Conservation (phyloP, 2,329 filamentous ascomycete genomes). For the Aspergillus puulaauensis region DNA sequence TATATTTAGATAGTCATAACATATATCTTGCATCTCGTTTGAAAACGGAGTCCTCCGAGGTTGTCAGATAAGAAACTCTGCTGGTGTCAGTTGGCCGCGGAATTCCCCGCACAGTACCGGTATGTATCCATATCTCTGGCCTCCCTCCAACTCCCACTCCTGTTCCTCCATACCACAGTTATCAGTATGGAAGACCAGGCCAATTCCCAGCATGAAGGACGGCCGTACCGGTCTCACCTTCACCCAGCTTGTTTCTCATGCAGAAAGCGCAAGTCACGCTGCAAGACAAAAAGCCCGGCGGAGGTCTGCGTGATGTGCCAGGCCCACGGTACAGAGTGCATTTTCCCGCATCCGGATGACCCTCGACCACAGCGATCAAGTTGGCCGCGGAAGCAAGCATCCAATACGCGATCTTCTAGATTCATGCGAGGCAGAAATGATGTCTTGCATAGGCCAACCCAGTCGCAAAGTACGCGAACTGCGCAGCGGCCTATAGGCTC, state of each 20-base stretch:
- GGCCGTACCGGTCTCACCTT: constrained; percentile 57
- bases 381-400: neutral
- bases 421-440: neutral
- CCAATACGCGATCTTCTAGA: neutral
- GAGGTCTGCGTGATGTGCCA: constrained; percentile 52
- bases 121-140: neutral
- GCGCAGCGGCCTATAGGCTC: neutral
- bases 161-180: neutral
- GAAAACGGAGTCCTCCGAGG: neutral
- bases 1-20: neutral
- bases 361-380: neutral
- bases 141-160: neutral
- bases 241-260: constrained; percentile 56
- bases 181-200: neutral
- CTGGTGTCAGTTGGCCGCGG: neutral
- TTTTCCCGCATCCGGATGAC: constrained; percentile 38
- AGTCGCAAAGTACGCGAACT: neutral
- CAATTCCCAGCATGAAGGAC: constrained; percentile 19
- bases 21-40: neutral
- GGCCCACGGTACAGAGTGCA: constrained; percentile 51
- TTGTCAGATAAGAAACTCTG: neutral
- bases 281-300: constrained; percentile 47
- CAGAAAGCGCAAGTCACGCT: constrained; percentile 55
- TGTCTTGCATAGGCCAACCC: neutral
- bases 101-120: neutral